These are phyloP conservation scores for Atalantia buxifolia DNA, from an alignment of 345 rosid species.

Conservation along the genomic window DNA sequence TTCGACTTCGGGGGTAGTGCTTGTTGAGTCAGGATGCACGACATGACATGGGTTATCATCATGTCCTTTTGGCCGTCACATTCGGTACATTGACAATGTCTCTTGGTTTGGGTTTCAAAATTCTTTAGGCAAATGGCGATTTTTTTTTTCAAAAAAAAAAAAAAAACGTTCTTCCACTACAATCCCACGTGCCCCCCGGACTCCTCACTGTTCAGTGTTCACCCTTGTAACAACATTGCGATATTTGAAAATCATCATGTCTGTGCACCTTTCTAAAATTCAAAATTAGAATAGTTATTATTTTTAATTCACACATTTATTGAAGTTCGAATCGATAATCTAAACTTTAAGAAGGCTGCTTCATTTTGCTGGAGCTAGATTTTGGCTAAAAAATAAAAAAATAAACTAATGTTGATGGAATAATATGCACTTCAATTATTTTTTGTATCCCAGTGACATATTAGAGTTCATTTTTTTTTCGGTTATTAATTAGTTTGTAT, in stretches of 20 bases:
- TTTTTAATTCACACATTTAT: too few species aligned
- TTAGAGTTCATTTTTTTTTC: too few species aligned
- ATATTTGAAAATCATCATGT: not conserved
- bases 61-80: not conserved
- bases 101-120: not conserved
- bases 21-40: conserved; percentile 20
- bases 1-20: not conserved
- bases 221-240: not conserved
- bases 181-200: not conserved
- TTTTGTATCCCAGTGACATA: too few species aligned
- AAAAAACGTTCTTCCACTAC: not conserved
- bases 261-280: too few species aligned
- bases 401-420: not conserved
- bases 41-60: not conserved
- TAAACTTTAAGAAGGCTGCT: too few species aligned
- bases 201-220: not conserved
- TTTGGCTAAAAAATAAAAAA: too few species aligned
- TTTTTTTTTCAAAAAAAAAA: too few species aligned
- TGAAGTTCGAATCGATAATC: too few species aligned
- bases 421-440: not conserved
- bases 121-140: not conserved
- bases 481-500: too few species aligned
- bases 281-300: too few species aligned
- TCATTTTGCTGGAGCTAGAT: too few species aligned
- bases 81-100: not conserved